These are phyloP conservation scores for Aspergillus ostianus DNA, from an alignment of 495 filamentous ascomycete species.

Conservation along the genomic window DNA sequence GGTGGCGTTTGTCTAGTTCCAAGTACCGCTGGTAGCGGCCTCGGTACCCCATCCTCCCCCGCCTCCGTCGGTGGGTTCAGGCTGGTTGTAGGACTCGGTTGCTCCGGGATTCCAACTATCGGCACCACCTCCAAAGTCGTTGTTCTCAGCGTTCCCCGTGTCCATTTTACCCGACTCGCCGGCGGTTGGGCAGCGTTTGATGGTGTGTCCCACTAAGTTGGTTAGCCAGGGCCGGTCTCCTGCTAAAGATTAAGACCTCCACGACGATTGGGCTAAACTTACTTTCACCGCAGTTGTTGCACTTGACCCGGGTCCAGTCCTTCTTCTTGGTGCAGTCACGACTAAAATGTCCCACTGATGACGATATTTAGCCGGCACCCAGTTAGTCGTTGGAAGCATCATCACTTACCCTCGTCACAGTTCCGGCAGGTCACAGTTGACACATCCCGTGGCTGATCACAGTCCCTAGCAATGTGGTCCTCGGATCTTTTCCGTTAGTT, in stretches of 20 bases:
- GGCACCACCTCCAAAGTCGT: constrained; percentile 4
- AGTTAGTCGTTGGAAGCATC: no score
- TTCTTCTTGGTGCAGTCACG: constrained; percentile 75
- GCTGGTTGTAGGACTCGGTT: constrained; percentile 1
- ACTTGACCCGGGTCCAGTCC: constrained; percentile 74
- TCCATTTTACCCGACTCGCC: constrained; percentile 1
- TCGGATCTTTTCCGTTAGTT: constrained; percentile 36
- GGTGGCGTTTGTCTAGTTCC: not conserved
- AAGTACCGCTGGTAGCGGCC: not conserved
- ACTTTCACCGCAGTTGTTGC: constrained; percentile 72
- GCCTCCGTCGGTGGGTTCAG: constrained; percentile 1
- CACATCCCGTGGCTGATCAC: constrained; percentile 50
- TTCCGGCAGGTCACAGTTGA: constrained; percentile 62
- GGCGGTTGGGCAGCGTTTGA: constrained; percentile 53
- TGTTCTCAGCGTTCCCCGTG: constrained; percentile 5
- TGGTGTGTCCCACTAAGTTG: constrained; percentile 62
- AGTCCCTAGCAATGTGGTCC: constrained; percentile 56
- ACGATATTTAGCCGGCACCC: not conserved
- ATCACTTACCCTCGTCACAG: constrained; percentile 55
- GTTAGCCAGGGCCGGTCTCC: constrained; percentile 14
- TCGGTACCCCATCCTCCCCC: not conserved
- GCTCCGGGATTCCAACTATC: constrained; percentile 2
- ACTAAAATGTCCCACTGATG: constrained; percentile 60
- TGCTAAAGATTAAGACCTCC: not conserved
- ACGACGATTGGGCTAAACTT: constrained; percentile 21